Evolutionary conservation across 2,329 filamentous ascomycete genomes (phyloP).

Genomic region (Aspergillus glaucus): DNA sequence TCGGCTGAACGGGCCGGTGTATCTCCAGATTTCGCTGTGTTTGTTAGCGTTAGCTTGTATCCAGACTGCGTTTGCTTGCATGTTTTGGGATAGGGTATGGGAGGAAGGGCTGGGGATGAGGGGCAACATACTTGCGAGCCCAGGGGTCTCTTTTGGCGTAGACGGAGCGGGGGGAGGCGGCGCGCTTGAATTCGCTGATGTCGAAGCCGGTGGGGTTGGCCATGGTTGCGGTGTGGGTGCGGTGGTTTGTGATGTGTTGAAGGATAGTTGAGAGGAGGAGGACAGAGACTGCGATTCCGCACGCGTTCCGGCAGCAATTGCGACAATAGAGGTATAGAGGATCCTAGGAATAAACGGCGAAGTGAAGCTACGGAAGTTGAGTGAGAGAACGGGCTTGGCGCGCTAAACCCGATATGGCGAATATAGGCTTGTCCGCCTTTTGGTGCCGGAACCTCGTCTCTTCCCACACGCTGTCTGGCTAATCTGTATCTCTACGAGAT

Average conservation of each 20-base stretch:
- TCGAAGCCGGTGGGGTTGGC: conserved; percentile 86
- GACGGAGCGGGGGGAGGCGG: conserved; percentile 54
- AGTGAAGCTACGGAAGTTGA: conserved; percentile 17
- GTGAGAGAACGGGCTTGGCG: conserved; percentile 18
- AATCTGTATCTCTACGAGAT: neutral
- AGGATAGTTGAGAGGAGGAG: conserved; percentile 7
- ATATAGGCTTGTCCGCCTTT: conserved; percentile 22
- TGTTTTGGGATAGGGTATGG: conserved; percentile 12
- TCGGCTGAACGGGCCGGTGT: conserved; percentile 79
- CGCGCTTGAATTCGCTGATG: conserved; percentile 68
- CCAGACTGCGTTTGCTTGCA: neutral
- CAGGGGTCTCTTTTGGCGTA: conserved; percentile 54
- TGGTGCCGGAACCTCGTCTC: conserved; percentile 2
- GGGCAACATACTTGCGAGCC: conserved; percentile 52
- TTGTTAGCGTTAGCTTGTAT: neutral
- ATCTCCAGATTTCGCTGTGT: conserved; percentile 86
- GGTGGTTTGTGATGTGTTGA: neutral
- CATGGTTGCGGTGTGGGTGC: conserved; percentile 42
- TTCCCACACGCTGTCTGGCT: neutral
- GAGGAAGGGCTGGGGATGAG: neutral
- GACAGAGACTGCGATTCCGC: conserved; percentile 5
- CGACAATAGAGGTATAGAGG: conserved; percentile 1
- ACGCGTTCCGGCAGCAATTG: conserved; percentile 6
- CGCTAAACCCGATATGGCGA: conserved; percentile 27
- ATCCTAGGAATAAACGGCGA: neutral